These are phyloP conservation scores for Escallonia rubra DNA, from an alignment of 129 eudicot species.

Conservation along the genomic window DNA sequence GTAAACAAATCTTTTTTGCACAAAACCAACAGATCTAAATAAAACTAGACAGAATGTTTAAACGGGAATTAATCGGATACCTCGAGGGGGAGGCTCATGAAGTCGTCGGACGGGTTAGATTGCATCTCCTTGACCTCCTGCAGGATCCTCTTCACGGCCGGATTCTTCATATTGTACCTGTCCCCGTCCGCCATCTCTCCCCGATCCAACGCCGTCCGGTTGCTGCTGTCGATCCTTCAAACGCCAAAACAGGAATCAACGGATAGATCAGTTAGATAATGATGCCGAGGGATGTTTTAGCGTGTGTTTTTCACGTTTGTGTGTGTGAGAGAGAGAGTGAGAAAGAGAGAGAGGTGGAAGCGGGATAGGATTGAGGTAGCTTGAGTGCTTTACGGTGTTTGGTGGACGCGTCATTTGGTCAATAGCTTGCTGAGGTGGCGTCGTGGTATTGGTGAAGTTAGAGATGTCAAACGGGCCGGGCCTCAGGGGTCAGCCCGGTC, in stretches of 20 bases:
- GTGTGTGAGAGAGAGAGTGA: neutral
- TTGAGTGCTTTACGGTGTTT: no score
- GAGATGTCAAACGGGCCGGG: no score
- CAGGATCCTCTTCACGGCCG: conserved; percentile 87
- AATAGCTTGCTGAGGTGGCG: neutral
- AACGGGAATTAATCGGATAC: conserved; percentile 11
- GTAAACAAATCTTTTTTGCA: no score
- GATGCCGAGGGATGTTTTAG: no score
- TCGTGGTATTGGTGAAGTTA: no score
- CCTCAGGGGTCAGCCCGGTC: no score
- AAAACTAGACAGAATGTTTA: no score
- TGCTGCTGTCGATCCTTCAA: neutral
- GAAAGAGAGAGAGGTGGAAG: neutral
- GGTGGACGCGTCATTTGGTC: neutral
- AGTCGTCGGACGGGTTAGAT: conserved; percentile 89
- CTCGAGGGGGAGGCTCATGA: conserved; percentile 98
- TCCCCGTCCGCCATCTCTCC: conserved; percentile 22
- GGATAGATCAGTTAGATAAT: no score
- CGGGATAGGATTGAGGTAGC: neutral
- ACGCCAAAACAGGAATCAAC: neutral
- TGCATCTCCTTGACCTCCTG: conserved; percentile 99
- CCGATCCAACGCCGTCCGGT: neutral
- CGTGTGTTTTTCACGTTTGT: no score
- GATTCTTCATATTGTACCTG: conserved; percentile 83
- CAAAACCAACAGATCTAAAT: no score